Percentiles rank a stretch among this genome's conserved stretches.
These are phyloP conservation scores for Leishmania mexicana DNA, from an alignment of 208 protist genomes.

Conservation along the genomic window DNA sequence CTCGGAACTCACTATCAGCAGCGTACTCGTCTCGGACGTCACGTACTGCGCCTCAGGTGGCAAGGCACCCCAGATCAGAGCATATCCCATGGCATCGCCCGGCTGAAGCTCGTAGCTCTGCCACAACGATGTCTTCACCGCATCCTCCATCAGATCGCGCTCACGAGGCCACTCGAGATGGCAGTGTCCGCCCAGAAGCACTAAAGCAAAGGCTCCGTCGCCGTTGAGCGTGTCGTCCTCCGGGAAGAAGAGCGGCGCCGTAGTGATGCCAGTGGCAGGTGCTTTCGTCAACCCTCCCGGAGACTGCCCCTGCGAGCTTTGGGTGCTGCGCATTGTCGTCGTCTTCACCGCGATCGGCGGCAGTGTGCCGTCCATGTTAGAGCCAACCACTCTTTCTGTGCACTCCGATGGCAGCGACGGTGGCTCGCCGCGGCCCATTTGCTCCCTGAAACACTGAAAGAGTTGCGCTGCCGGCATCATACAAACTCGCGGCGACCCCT, in stretches of 20 bases:
- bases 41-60: slow-evolving; percentile 63
- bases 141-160: slow-evolving; percentile 25
- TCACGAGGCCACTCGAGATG: slow-evolving; percentile 25
- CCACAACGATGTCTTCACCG: slow-evolving; percentile 29
- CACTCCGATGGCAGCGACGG: slow-evolving; percentile 19
- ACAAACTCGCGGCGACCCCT: background rate
- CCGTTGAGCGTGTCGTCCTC: background rate
- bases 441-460: slow-evolving; percentile 22
- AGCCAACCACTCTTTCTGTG: no score
- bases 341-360: background rate
- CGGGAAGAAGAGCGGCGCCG: slow-evolving; percentile 1
- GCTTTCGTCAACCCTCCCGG: background rate
- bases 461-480: slow-evolving; percentile 20
- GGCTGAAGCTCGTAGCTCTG: slow-evolving; percentile 53
- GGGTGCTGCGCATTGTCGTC: background rate
- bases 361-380: background rate
- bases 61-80: slow-evolving; percentile 45
- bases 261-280: background rate
- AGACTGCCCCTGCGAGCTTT: background rate
- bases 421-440: slow-evolving; percentile 22
- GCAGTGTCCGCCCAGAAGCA: slow-evolving; percentile 47
- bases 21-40: slow-evolving; percentile 44
- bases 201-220: slow-evolving; percentile 24
- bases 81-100: slow-evolving; percentile 60
- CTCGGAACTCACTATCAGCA: slow-evolving; percentile 33